Evolutionary conservation across 495 filamentous ascomycete species (phyloP).

Genomic region (Pseudevernia furfuracea): DNA sequence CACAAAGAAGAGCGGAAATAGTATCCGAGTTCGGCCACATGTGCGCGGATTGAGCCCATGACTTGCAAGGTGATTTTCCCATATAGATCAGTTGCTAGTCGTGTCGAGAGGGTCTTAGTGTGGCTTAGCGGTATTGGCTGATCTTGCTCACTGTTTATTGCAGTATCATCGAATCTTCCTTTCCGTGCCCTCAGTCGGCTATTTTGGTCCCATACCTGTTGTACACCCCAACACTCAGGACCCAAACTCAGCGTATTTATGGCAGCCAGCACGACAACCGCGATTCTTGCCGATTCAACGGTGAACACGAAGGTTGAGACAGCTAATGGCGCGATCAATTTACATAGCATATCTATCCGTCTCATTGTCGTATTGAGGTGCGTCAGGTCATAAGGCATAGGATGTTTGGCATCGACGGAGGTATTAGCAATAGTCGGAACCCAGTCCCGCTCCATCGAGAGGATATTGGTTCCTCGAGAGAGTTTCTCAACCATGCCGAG

Average conservation of each 20-base stretch:
- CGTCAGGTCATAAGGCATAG: slow-evolving; percentile 33
- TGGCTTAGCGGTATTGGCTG: slow-evolving; percentile 1
- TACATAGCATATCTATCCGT: slow-evolving; percentile 63
- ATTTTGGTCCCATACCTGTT: slow-evolving; percentile 9
- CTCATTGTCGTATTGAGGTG: slow-evolving; percentile 56
- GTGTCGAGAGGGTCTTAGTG: not conserved
- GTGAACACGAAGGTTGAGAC: slow-evolving; percentile 44
- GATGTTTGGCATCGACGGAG: not conserved
- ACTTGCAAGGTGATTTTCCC: not conserved
- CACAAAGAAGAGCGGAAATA: slow-evolving; percentile 4
- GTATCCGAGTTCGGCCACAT: not conserved
- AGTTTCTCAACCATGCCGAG: slow-evolving; percentile 45
- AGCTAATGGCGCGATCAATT: slow-evolving; percentile 52
- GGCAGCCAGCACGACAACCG: slow-evolving; percentile 41
- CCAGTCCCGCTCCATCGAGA: slow-evolving; percentile 53
- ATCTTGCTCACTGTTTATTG: not conserved
- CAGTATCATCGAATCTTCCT: not conserved
- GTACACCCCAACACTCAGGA: slow-evolving; percentile 5
- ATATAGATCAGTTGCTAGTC: not conserved
- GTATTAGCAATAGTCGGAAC: slow-evolving; percentile 34
- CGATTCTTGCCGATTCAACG: slow-evolving; percentile 39
- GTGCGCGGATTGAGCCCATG: not conserved
- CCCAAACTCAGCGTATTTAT: slow-evolving; percentile 27
- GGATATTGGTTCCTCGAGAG: slow-evolving; percentile 38
- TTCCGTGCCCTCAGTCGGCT: not conserved